Evolutionary conservation across 768 basidiomycete species (phyloP), one percentile per base, ranked within the genome.

Genomic region (Kwoniella bestiolae): DNA sequence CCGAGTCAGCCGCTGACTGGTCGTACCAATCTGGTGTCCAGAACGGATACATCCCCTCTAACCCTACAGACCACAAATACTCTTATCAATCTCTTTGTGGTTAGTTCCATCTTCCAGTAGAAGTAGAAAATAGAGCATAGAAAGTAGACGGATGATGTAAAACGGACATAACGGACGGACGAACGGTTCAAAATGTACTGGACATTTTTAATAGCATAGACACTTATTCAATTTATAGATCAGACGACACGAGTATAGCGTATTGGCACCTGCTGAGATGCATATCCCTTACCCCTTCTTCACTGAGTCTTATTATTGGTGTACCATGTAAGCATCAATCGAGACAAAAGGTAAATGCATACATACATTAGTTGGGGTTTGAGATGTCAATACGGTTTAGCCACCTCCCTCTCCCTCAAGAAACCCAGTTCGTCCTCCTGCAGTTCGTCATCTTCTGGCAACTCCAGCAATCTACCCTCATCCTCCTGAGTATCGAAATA

Each of bases 41-140:
- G 12, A 85, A 88, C 66, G 92, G 92, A 23, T 94, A 91, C 91
- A 94, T 95, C 76, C 92, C 93, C 8, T 78, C 84, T 67, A 79
- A 85, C 77, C 86, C 87, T 1, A 84, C 84, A 8, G 41, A 84
- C 41, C 78, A 83, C 56, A 72, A 82, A 72, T 91, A 86, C 46
- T 70, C 70, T 7, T 80, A 89, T 88, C 16, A 85, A 83, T 69
- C 89, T 89, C 60, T 94, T 90, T 77, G 76, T 45, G 65, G 61
- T 8, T 73, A 66, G n/a, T n/a, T n/a, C n/a, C n/a, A n/a, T n/a
- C n/a, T n/a, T n/a, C n/a, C n/a, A n/a, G n/a, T n/a, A 65, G 16
- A 25, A 23, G 25, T 29, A 14, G 50, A 18, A 55, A 55, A 55
- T 26, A 55, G 32, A 34, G 12, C 26, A 28, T 49, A 41, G 38